A percentile compares a stretch with the other conserved stretches of the same genome.
phyloP scores from a whole-genome alignment of 495 filamentous ascomycete species.

The Astrothelium macrocarpum region DNA sequence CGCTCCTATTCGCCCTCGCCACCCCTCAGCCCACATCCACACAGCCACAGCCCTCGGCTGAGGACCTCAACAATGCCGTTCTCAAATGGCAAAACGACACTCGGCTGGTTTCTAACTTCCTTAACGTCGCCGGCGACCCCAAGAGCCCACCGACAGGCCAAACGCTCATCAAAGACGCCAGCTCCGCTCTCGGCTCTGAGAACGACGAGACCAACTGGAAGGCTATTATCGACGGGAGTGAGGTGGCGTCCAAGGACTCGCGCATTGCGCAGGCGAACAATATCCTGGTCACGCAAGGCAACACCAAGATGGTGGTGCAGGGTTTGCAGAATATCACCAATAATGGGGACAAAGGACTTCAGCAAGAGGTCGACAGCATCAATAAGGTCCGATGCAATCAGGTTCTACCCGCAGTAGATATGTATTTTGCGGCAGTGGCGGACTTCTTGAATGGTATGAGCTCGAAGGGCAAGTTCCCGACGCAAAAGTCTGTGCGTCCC shows the following conservation, averaged over 20 bases:
- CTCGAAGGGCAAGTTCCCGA: not conserved
- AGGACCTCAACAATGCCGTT: not conserved
- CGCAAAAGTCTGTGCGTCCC: not conserved
- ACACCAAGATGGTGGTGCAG: not conserved
- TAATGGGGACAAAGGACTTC: not conserved
- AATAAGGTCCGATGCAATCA: not conserved
- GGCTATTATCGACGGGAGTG: not conserved
- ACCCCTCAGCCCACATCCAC: not conserved
- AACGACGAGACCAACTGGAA: not conserved
- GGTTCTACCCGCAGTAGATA: not conserved
- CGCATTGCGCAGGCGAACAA: not conserved
- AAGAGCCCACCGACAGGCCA: not conserved
- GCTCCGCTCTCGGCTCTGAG: not conserved
- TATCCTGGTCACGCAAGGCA: not conserved
- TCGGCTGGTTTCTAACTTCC: not conserved
- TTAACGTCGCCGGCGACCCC: slow-evolving; percentile 2
- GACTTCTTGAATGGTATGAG: not conserved
- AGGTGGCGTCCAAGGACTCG: not conserved
- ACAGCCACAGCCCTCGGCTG: not conserved
- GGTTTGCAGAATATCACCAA: not conserved
- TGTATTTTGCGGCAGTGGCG: not conserved
- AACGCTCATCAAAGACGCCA: not conserved
- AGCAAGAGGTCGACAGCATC: not conserved
- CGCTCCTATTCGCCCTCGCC: not conserved
- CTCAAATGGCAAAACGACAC: not conserved